phyloP scores from a whole-genome alignment of 2,329 filamentous ascomycete genomes.

The Calonectria pteridis region DNA sequence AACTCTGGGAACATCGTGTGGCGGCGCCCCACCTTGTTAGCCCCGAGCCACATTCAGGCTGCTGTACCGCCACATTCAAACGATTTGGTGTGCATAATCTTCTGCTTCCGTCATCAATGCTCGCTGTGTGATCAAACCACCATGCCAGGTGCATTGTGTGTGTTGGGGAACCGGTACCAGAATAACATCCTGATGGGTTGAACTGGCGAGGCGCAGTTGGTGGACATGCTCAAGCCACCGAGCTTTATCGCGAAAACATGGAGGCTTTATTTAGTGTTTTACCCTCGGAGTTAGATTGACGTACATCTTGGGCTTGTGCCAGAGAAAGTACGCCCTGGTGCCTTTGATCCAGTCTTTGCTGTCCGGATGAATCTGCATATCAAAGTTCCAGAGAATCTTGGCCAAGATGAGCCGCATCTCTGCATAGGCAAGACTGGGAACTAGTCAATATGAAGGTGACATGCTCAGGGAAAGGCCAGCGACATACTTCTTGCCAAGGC shows the following conservation, averaged over 20 bases:
- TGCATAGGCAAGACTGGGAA: neutral
- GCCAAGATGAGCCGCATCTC: constrained; percentile 6
- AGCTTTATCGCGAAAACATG: neutral
- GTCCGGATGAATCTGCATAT: neutral
- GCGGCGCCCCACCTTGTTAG: neutral
- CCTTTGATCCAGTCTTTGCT: neutral
- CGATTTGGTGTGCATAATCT: neutral
- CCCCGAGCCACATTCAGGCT: neutral
- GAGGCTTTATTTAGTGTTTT: neutral
- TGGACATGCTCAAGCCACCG: neutral
- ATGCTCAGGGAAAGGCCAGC: neutral
- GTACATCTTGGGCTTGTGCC: neutral
- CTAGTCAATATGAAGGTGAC: neutral
- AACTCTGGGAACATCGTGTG: neutral
- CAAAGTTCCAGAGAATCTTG: constrained; percentile 9
- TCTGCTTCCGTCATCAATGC: neutral
- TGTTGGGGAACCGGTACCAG: too few species aligned
- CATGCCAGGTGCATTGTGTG: neutral
- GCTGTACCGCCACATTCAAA: neutral
- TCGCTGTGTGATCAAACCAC: neutral
- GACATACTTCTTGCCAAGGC: constrained; percentile 24
- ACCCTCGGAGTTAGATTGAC: neutral
- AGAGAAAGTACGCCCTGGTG: neutral
- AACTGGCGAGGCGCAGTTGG: neutral
- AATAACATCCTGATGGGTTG: neutral